Evolutionary conservation across 2,329 filamentous ascomycete genomes (phyloP), one percentile per base, ranked within the genome.

Genomic region (Monilinia fructigena): DNA sequence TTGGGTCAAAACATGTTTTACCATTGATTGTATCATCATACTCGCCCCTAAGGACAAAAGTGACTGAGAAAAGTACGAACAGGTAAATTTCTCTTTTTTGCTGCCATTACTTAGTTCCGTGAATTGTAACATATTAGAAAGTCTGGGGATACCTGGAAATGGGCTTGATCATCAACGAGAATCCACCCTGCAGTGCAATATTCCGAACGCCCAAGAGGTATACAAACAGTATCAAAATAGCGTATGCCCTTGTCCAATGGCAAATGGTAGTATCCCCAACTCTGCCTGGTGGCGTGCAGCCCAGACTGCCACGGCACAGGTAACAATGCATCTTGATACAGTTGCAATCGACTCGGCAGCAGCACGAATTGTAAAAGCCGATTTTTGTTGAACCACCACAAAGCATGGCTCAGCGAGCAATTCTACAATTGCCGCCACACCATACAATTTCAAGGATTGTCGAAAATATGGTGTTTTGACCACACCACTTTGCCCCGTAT

Each of bases 1-100:
- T 79, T 98, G 93, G 0, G 95, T 98, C 63, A 99, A 85, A 63
- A 98, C 76, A 76, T 98, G 94, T 78, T 99, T 99, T 74, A 98
- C 86, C 26, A 92, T 79, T 47, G 91, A 93, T 79, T 99, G 95
- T 8, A 93, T 81, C 79, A 93, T 94, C 77, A 98, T 86, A 74
- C 89, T 96, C n/a, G 84, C 82, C 4, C 90, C 90, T 4, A 98
- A 84, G 20, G 84, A 84, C 38, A 95, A 79, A 1, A 96, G 86
- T 1, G 87, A 84, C 14, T 80, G 80, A 67, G 91, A 90, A 75
- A 97, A 92, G 68, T 74, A 76, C 11, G 74, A 71, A 12, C 71
- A 63, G 20, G 74, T 38, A 52, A 71, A 76, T 12, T 64, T 59
- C n/a, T 69, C 56, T 12, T 61, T 40, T 42, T 70, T 63, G n/a